Conservation (phyloP, 2,329 filamentous ascomycete species). For the Ophiocordyceps sinensis region DNA sequence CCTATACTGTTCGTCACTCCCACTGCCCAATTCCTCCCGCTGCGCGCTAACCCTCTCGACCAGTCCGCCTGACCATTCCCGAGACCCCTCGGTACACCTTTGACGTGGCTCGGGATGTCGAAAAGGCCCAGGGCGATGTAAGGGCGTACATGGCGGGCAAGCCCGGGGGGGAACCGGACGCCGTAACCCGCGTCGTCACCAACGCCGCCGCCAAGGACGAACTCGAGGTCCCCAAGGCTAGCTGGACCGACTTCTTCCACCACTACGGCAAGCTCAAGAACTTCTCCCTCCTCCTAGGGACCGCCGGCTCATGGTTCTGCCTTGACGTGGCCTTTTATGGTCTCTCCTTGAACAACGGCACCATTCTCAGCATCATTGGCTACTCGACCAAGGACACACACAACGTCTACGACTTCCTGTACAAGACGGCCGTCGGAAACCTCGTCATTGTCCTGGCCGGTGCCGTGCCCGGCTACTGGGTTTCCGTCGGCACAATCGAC, state of each 20-base stretch:
- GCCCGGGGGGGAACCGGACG: constrained; percentile 48
- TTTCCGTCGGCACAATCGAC: constrained; percentile 61
- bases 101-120: constrained; percentile 60
- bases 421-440: constrained; percentile 65
- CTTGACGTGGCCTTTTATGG: constrained; percentile 50
- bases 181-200: constrained; percentile 46
- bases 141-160: constrained; percentile 59
- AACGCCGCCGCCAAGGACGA: constrained; percentile 36
- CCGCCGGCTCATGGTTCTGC: constrained; percentile 73
- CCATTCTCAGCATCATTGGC: constrained; percentile 57
- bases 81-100: constrained; percentile 84
- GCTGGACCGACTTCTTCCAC: constrained; percentile 53
- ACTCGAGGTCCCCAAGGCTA: constrained; percentile 54
- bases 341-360: constrained; percentile 61
- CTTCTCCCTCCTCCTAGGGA: constrained; percentile 59
- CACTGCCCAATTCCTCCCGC: not conserved
- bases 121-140: constrained; percentile 59
- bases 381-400: constrained; percentile 35
- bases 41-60: not conserved
- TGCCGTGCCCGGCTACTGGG: constrained; percentile 71
- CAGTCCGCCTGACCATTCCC: constrained; percentile 60
- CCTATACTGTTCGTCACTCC: constrained; percentile 45
- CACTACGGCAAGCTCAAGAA: constrained; percentile 63
- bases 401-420: constrained; percentile 54
- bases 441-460: constrained; percentile 66